A percentile compares a stretch with the other conserved stretches of the same genome.
These are phyloP conservation scores for Wickerhamiella qilinensis DNA, from an alignment of 805 yeast genomes.

Conservation along the genomic window DNA sequence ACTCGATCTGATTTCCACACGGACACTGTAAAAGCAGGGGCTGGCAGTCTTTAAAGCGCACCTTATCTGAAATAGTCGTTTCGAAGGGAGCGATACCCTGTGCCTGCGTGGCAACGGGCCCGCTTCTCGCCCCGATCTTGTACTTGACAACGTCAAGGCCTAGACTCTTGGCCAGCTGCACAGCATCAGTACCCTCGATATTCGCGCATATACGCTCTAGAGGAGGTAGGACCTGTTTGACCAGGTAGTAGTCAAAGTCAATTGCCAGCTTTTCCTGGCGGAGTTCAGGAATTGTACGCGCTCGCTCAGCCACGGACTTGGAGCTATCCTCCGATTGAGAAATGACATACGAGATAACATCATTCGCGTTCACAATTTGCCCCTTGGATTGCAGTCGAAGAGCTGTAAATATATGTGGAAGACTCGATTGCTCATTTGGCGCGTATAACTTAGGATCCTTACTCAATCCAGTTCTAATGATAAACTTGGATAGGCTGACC, in stretches of 20 bases:
- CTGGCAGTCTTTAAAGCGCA: constrained; percentile 56
- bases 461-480: constrained; percentile 74
- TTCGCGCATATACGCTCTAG: constrained; percentile 73
- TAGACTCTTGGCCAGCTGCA: constrained; percentile 56
- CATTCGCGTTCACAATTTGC: constrained; percentile 73
- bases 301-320: constrained; percentile 53
- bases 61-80: constrained; percentile 62
- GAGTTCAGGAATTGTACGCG: constrained; percentile 66
- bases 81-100: constrained; percentile 43
- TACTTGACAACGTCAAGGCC: constrained; percentile 52
- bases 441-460: constrained; percentile 81
- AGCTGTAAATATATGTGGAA: constrained; percentile 84
- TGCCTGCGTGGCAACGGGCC: constrained; percentile 12
- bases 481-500: constrained; percentile 48
- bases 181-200: constrained; percentile 73
- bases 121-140: neutral
- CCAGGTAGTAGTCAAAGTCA: constrained; percentile 67
- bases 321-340: constrained; percentile 32
- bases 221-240: constrained; percentile 80
- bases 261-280: constrained; percentile 37
- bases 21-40: constrained; percentile 42
- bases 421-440: constrained; percentile 54
- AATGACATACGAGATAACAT: constrained; percentile 76
- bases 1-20: constrained; percentile 45
- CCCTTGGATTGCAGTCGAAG: constrained; percentile 66